phyloP scores from a whole-genome alignment of 306 rosid species.

The Sicyos edulis region DNA sequence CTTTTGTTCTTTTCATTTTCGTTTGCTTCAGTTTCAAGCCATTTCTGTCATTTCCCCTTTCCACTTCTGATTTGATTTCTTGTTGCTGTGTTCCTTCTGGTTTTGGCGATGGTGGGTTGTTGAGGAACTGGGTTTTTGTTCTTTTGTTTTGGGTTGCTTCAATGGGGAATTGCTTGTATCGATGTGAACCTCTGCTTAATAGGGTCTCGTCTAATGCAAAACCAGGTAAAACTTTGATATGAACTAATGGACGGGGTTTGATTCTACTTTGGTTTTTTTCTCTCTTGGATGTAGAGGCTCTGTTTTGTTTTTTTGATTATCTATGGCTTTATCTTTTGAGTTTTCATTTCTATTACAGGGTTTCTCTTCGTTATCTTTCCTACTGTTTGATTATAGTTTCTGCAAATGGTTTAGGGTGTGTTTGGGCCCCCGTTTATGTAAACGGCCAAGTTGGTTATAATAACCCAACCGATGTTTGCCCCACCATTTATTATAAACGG shows the following conservation, averaged over 20 bases:
- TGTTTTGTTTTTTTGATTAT: background rate
- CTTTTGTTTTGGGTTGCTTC: slow-evolving; percentile 20
- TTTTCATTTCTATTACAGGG: background rate
- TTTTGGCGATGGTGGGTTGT: slow-evolving; percentile 37
- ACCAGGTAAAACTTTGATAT: slow-evolving; percentile 43
- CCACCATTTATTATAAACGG: too few species aligned
- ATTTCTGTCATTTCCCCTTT: background rate
- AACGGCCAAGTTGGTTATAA: too few species aligned
- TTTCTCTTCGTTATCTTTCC: background rate
- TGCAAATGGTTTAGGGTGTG: background rate
- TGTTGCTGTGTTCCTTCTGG: slow-evolving; percentile 15
- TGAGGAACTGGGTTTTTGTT: slow-evolving; percentile 27
- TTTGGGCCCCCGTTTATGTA: too few species aligned
- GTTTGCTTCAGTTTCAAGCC: background rate
- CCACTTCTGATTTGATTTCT: slow-evolving; percentile 22
- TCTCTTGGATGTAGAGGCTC: background rate
- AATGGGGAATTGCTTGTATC: slow-evolving; percentile 89
- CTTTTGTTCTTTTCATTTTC: background rate
- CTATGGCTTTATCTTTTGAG: background rate
- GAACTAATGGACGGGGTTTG: background rate
- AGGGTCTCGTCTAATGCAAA: slow-evolving; percentile 86
- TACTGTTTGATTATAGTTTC: background rate
- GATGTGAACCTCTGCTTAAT: slow-evolving; percentile 55
- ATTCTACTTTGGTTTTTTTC: background rate
- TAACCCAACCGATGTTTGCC: too few species aligned